A percentile compares a stretch with the other conserved stretches of the same genome.
These are phyloP conservation scores for Plantago rigida DNA, from an alignment of 305 asterid genomes.

Conservation along the genomic window DNA sequence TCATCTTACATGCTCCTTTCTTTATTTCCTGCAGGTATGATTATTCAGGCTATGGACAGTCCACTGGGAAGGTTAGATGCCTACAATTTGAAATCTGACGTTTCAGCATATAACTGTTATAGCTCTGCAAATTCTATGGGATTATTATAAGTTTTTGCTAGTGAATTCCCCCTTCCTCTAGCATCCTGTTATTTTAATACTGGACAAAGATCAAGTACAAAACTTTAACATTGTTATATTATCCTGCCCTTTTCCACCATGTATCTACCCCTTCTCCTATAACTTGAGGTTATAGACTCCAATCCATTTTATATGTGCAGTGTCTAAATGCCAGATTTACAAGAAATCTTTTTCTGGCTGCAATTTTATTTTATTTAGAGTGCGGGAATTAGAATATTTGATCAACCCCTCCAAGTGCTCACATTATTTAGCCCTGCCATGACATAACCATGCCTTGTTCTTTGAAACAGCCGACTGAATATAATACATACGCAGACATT, in stretches of 20 bases:
- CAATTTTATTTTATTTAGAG: neutral
- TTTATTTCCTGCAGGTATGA: constrained; percentile 57
- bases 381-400: constrained; percentile 2
- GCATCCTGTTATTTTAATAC: neutral
- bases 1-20: constrained; percentile 24
- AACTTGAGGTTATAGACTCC: too few relatives aligned
- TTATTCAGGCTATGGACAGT: constrained; percentile 93
- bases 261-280: too few relatives aligned
- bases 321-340: neutral
- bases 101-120: constrained; percentile 3
- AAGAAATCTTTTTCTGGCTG: neutral
- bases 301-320: neutral
- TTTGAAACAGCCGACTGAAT: constrained; percentile 93
- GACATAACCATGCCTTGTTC: constrained; percentile 37
- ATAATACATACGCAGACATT: constrained; percentile 91
- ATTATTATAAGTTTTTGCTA: neutral
- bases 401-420: constrained; percentile 11
- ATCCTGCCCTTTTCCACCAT: too few relatives aligned
- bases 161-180: neutral
- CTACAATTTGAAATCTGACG: constrained; percentile 22
- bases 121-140: constrained; percentile 6
- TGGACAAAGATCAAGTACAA: too few relatives aligned
- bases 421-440: constrained; percentile 24
- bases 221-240: too few relatives aligned
- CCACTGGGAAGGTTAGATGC: constrained; percentile 86